Conservation (phyloP, 2,329 filamentous ascomycete genomes). For the Fusarium floridanum region DNA sequence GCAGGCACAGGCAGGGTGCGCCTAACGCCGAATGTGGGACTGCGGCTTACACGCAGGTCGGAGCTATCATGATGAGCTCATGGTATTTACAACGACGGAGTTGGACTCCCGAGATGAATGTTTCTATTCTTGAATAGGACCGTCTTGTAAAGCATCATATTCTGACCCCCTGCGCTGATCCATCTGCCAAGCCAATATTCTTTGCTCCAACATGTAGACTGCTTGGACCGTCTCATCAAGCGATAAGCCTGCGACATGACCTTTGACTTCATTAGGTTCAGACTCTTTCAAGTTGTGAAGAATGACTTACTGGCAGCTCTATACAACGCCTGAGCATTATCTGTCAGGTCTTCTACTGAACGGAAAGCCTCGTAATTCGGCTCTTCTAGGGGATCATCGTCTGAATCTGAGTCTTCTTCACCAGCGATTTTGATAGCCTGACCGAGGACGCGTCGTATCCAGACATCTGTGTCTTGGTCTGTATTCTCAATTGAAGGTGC, state of each 20-base stretch:
- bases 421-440: slow-evolving; percentile 25
- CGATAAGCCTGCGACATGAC: slow-evolving; percentile 50
- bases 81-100: neutral
- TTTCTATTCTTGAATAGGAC: neutral
- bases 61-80: slow-evolving; percentile 13
- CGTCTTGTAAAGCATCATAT: neutral
- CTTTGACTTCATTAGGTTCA: slow-evolving; percentile 40
- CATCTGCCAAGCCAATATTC: slow-evolving; percentile 53
- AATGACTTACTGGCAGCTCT: slow-evolving; percentile 48
- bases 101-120: neutral
- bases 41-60: neutral
- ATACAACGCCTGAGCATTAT: slow-evolving; percentile 50
- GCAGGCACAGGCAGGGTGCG: neutral
- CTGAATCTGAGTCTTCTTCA: slow-evolving; percentile 20
- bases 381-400: slow-evolving; percentile 3
- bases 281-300: neutral
- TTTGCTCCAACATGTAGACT: slow-evolving; percentile 55
- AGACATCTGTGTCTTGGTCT: slow-evolving; percentile 45
- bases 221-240: slow-evolving; percentile 52
- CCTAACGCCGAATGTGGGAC: slow-evolving; percentile 7
- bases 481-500: slow-evolving; percentile 35
- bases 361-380: slow-evolving; percentile 50
- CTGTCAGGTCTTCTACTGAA: slow-evolving; percentile 49
- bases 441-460: slow-evolving; percentile 38
- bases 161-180: slow-evolving; percentile 6